These are phyloP conservation scores for Calonectria fujianensis DNA, from an alignment of 2,329 filamentous ascomycete species.

Conservation along the genomic window DNA sequence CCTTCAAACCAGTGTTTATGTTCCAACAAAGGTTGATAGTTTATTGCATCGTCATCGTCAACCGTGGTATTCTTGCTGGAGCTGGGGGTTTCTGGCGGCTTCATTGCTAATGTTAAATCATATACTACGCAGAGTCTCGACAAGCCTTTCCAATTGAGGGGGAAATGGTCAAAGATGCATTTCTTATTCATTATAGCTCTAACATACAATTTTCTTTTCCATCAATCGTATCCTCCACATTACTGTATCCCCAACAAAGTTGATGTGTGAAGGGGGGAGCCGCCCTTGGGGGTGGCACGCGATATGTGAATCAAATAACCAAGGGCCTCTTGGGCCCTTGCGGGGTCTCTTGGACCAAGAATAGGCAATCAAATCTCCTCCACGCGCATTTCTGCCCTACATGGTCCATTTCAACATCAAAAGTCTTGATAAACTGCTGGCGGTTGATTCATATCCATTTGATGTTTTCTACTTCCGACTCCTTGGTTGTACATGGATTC, in stretches of 20 bases:
- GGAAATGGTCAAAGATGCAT: background rate
- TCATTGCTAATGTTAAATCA: background rate
- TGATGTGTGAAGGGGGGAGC: background rate
- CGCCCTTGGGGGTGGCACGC: background rate
- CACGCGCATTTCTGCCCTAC: background rate
- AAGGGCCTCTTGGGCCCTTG: background rate
- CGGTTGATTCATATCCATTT: background rate
- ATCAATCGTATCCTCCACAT: slow-evolving; percentile 2
- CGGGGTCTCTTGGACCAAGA: background rate
- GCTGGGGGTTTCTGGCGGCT: too few species aligned
- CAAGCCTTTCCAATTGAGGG: background rate
- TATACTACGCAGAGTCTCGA: background rate
- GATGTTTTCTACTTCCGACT: background rate
- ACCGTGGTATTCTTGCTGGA: background rate
- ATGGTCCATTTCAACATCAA: background rate
- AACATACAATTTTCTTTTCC: background rate
- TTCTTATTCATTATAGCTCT: background rate
- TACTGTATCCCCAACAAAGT: background rate
- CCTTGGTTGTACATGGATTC: background rate
- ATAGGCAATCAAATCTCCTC: background rate
- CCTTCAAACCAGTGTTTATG: too few species aligned
- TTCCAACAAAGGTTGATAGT: too few species aligned
- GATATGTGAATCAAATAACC: background rate
- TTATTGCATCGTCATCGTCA: background rate
- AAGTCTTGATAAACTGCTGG: too few species aligned